Percentiles rank a stretch among this genome's conserved stretches.
Evolutionary conservation across 129 eudicot genomes (phyloP).

Genomic region (Ambrosia trifida): DNA sequence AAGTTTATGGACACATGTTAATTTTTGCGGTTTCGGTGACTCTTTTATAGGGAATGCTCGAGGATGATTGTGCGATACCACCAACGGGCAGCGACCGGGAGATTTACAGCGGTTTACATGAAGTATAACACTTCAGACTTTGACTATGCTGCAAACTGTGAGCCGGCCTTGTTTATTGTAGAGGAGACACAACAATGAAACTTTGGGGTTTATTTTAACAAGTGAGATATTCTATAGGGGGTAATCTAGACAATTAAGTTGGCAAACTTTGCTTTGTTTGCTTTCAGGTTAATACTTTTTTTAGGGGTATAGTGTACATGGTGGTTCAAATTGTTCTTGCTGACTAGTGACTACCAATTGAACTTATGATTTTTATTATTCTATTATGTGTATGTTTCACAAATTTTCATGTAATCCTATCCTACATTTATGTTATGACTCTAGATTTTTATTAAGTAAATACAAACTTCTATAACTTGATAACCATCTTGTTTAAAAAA

Average conservation of each 20-base stretch:
- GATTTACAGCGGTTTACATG: conserved; percentile 72
- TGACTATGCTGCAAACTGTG: conserved; percentile 73
- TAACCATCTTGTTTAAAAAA: too few species aligned
- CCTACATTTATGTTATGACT: too few species aligned
- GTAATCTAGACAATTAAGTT: conserved; percentile 16
- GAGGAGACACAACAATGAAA: conserved; percentile 26
- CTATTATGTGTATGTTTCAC: too few species aligned
- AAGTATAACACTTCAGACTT: conserved; percentile 73
- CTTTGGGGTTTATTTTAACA: conserved; percentile 30
- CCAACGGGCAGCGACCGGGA: conserved; percentile 67
- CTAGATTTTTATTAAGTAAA: too few species aligned
- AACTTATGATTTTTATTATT: not conserved
- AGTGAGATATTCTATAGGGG: conserved; percentile 31
- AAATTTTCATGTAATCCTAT: too few species aligned
- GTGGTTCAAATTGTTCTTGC: conserved; percentile 33
- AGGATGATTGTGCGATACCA: conserved; percentile 61
- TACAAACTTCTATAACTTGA: too few species aligned
- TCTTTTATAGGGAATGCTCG: conserved; percentile 72
- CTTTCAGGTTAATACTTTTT: not conserved
- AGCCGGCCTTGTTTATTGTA: conserved; percentile 65
- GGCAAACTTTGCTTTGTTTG: conserved; percentile 26
- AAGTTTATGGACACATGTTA: too few species aligned
- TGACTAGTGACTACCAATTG: conserved; percentile 24
- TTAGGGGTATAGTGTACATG: conserved; percentile 13
- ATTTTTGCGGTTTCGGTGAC: conserved; percentile 4